These are phyloP conservation scores for Hyaloscypha hepaticicola DNA, from an alignment of 495 filamentous ascomycete genomes.

Conservation along the genomic window DNA sequence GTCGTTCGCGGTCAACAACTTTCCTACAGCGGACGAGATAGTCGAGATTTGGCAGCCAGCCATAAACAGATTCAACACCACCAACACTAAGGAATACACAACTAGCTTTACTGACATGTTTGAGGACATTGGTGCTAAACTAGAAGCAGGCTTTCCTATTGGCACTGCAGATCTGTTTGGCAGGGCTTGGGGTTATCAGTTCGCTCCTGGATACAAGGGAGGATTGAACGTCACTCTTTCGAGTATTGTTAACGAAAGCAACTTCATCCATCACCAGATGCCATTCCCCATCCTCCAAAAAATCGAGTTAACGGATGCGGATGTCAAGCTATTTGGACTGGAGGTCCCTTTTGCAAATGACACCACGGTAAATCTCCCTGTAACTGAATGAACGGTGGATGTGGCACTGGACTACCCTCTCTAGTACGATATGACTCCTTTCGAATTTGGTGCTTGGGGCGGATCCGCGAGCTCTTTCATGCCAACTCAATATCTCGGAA, in stretches of 20 bases:
- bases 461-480: constrained; percentile 4
- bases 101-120: constrained; percentile 1
- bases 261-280: constrained; percentile 17
- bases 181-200: constrained; percentile 12
- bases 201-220: constrained; percentile 10
- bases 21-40: constrained; percentile 17
- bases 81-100: not conserved
- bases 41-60: constrained; percentile 8
- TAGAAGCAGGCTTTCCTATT: constrained; percentile 17
- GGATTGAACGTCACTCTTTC: constrained; percentile 17
- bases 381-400: not conserved
- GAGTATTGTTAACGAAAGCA: constrained; percentile 7
- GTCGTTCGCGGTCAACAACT: constrained; percentile 10
- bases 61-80: not conserved
- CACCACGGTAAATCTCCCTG: constrained; percentile 4
- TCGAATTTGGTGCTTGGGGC: constrained; percentile 21
- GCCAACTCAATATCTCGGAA: constrained; percentile 16
- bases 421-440: constrained; percentile 23
- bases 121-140: constrained; percentile 15
- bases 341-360: constrained; percentile 17
- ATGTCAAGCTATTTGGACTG: constrained; percentile 9
- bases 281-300: constrained; percentile 18
- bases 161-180: constrained; percentile 15
- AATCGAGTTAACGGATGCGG: not conserved
- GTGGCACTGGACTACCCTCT: not conserved